These are phyloP conservation scores for Saccharomycopsis phalli DNA, from an alignment of 1,139 yeast species.

Conservation along the genomic window DNA sequence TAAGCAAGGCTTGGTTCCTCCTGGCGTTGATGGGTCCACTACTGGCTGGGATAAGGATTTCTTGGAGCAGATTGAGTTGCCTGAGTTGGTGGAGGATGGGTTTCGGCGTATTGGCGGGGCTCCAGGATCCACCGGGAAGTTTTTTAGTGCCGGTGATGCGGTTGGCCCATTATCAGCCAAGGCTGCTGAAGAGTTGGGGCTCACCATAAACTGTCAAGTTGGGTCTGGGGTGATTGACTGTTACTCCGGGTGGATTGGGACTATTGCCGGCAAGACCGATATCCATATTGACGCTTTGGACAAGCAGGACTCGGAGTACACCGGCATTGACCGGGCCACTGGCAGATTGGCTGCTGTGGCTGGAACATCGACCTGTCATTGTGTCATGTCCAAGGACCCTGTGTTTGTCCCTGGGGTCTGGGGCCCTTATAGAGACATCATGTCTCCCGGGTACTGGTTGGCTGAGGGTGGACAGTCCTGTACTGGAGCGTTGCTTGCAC, in stretches of 20 bases:
- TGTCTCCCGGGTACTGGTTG: conserved; percentile 84
- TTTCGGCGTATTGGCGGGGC: conserved; percentile 80
- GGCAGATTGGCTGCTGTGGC: conserved; percentile 97
- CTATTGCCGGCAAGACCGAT: conserved; percentile 76
- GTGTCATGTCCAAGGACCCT: conserved; percentile 77
- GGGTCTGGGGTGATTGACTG: conserved; percentile 97
- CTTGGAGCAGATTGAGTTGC: conserved; percentile 55
- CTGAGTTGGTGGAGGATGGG: conserved; percentile 68
- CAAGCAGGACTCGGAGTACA: conserved; percentile 33
- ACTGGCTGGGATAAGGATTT: conserved; percentile 90
- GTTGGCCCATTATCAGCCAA: conserved; percentile 60
- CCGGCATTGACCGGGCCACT: conserved; percentile 49
- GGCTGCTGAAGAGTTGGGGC: conserved; percentile 81
- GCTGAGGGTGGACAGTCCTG: conserved; percentile 99
- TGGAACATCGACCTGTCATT: conserved; percentile 95
- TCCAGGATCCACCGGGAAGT: conserved; percentile 61
- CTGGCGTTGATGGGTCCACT: conserved; percentile 76
- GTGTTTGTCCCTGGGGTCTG: conserved; percentile 94
- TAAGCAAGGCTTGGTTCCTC: conserved; percentile 90
- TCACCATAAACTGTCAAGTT: conserved; percentile 70
- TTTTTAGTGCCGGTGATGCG: conserved; percentile 78
- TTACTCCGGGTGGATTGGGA: conserved; percentile 98
- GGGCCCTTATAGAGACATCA: conserved; percentile 95
- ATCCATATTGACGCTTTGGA: conserved; percentile 36
- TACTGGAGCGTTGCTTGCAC: conserved; percentile 89